These are phyloP conservation scores for Eucalyptus pauciflora DNA, from an alignment of 345 rosid species.

Conservation along the genomic window DNA sequence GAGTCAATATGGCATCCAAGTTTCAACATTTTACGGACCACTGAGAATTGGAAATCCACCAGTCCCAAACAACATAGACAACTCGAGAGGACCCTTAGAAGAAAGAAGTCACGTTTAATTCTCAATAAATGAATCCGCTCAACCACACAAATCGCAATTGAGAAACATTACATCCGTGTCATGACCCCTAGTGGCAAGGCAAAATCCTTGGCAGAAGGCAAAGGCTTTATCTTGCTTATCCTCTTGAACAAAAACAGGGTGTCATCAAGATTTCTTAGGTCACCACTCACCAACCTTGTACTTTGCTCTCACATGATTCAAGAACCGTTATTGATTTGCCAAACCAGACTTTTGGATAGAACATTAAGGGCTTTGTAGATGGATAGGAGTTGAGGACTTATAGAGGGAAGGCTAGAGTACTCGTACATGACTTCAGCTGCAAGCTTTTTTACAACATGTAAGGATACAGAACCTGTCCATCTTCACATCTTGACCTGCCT, in stretches of 20 bases:
- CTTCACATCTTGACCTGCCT: neutral
- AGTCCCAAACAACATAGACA: neutral
- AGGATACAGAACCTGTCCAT: neutral
- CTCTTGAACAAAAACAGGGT: neutral
- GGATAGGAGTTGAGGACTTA: neutral
- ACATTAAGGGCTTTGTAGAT: too few species aligned
- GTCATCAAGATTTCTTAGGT: neutral
- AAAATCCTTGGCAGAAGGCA: neutral
- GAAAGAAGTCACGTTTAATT: neutral
- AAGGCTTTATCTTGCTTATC: neutral
- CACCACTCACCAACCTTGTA: neutral
- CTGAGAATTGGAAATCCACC: too few species aligned
- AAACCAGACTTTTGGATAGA: too few species aligned
- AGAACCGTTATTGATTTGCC: too few species aligned
- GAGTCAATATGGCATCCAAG: neutral
- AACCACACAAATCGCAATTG: neutral
- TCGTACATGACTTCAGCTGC: neutral
- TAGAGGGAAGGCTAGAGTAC: neutral
- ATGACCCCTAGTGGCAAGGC: neutral
- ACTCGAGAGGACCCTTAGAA: neutral
- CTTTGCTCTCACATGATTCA: neutral
- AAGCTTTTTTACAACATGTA: neutral
- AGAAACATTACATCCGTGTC: neutral
- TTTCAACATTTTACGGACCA: too few species aligned
- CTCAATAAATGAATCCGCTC: neutral